These are phyloP conservation scores for Aspergillus versicolor DNA, from an alignment of 2,329 filamentous ascomycete species.

Conservation along the genomic window DNA sequence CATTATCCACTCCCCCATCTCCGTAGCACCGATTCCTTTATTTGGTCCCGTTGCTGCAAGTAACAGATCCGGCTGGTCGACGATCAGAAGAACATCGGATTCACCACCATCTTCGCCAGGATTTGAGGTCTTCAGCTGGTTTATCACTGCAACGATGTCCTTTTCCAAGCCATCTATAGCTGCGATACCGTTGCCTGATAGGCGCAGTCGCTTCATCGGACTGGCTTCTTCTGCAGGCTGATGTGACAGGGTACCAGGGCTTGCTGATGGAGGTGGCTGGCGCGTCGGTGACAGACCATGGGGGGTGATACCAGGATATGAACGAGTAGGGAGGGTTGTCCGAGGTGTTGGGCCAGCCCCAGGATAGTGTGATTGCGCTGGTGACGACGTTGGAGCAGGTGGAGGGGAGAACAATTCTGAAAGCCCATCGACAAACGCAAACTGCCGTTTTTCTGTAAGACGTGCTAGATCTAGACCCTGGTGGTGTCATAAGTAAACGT, in stretches of 20 bases:
- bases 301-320: conserved; percentile 13
- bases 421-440: conserved; percentile 75
- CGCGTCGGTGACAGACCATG: conserved; percentile 16
- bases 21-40: conserved; percentile 41
- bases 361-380: conserved; percentile 14
- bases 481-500: not conserved
- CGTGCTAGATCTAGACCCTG: conserved; percentile 71
- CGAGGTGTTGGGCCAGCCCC: conserved; percentile 17
- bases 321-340: conserved; percentile 29
- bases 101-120: conserved; percentile 22
- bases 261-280: conserved; percentile 13
- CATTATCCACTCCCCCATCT: conserved; percentile 58
- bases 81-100: conserved; percentile 54
- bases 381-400: conserved; percentile 13
- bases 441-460: conserved; percentile 56
- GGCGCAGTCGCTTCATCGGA: conserved; percentile 28
- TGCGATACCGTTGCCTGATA: conserved; percentile 28
- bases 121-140: conserved; percentile 26
- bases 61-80: conserved; percentile 66
- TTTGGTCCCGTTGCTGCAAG: conserved; percentile 58
- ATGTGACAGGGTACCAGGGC: conserved; percentile 9
- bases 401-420: conserved; percentile 53
- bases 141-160: conserved; percentile 33
- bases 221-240: conserved; percentile 21
- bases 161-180: conserved; percentile 36